These are phyloP conservation scores for Malus sieversii DNA, from an alignment of 306 rosid genomes.

Conservation along the genomic window DNA sequence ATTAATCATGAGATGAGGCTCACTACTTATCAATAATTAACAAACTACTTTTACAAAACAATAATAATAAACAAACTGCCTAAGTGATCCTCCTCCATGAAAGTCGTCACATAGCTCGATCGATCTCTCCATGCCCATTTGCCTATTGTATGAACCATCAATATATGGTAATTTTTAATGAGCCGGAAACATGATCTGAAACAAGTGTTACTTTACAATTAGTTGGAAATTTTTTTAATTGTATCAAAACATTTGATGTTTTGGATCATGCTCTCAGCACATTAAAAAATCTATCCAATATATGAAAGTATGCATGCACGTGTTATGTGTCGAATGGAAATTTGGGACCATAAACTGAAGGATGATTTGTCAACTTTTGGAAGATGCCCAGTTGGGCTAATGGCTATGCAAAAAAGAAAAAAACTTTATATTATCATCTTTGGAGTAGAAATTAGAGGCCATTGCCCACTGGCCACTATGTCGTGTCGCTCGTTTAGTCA, in stretches of 20 bases:
- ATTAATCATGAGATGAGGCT: neutral
- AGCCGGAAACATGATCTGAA: no score
- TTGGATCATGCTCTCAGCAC: fast-evolving
- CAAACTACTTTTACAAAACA: no score
- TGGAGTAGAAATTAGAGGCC: neutral
- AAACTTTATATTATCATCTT: neutral
- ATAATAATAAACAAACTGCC: neutral
- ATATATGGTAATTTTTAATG: neutral
- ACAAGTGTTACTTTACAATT: no score
- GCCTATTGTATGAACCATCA: neutral
- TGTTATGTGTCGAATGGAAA: neutral
- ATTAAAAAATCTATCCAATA: no score
- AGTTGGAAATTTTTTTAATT: no score
- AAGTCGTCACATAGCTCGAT: neutral
- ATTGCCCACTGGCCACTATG: neutral
- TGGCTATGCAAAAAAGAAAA: neutral
- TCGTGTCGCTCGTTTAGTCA: neutral
- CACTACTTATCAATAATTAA: neutral
- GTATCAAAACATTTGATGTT: no score
- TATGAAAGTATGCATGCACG: neutral
- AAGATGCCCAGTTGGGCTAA: neutral
- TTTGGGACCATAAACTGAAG: neutral
- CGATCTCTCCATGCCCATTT: neutral
- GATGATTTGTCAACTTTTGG: neutral
- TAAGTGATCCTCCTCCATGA: neutral